These are phyloP conservation scores for Macrolepiota albuminosa DNA, from an alignment of 768 basidiomycete genomes.

Conservation along the genomic window DNA sequence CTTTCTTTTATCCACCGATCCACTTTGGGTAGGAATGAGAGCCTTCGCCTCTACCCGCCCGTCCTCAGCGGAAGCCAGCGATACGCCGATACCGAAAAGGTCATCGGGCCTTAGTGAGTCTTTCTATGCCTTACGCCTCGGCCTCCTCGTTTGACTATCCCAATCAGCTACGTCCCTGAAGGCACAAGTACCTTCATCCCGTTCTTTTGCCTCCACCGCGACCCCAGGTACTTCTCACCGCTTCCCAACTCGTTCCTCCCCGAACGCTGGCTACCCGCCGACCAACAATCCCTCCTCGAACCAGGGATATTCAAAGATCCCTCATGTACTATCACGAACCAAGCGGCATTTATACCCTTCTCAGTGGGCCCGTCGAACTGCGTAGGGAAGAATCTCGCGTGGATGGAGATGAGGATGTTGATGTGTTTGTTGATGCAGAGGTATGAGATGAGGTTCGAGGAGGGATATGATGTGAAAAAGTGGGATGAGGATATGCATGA, in stretches of 20 bases:
- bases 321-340: slow-evolving; percentile 19
- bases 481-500: slow-evolving; percentile 33
- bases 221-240: slow-evolving; percentile 42
- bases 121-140: neutral
- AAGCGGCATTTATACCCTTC: slow-evolving; percentile 37
- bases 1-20: neutral
- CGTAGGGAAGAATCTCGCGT: slow-evolving; percentile 38
- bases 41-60: slow-evolving; percentile 44
- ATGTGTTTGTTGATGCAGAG: slow-evolving; percentile 29
- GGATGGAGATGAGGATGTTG: slow-evolving; percentile 35
- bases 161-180: slow-evolving; percentile 39
- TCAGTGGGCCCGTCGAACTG: slow-evolving; percentile 38
- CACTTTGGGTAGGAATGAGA: slow-evolving; percentile 38
- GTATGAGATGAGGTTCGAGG: slow-evolving; percentile 32
- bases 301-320: slow-evolving; percentile 27
- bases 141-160: neutral
- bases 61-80: slow-evolving; percentile 45
- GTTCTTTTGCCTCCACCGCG: slow-evolving; percentile 39
- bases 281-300: slow-evolving; percentile 21
- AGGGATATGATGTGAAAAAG: slow-evolving; percentile 22
- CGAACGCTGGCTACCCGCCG: slow-evolving; percentile 30
- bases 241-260: slow-evolving; percentile 39
- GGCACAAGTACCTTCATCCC: slow-evolving; percentile 40
- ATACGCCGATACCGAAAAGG: slow-evolving; percentile 29
- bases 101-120: slow-evolving; percentile 37